Base-by-base conservation (phyloP, 257 asterid genomes). In the Phtheirospermum japonicum region DNA sequence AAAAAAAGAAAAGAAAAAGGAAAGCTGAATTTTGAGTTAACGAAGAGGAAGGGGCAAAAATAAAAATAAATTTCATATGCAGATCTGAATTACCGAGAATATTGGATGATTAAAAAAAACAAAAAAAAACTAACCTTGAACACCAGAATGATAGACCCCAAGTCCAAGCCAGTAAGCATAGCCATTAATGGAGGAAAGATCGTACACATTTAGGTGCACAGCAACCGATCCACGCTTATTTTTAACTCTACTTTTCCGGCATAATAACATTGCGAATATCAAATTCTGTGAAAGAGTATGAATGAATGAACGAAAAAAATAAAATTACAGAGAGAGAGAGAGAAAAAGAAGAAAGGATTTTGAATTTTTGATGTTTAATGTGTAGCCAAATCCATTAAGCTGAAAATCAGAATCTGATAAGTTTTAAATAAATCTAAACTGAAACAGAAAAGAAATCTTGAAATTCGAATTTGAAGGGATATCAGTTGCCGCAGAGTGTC, bases 91-190 rank as follows among this genome's bases (percentile, higher is more conserved):
- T 1, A 23, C 1, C 1, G 3, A 23, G 28, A 36, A n/a, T n/a
- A n/a, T n/a, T n/a, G n/a, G n/a, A n/a, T n/a, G n/a, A n/a, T n/a
- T n/a, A n/a, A 36, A 5, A 46, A n/a, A 46, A 46, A 46, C 2
- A 16, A 8, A 6, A n/a, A 37, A 2, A 19, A 17, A 48, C 4
- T 9, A 20, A 86, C 97, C 95, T 89, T 89, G 85, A 76, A 89
- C 83, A 4, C 91, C 97, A 37, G 97, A 89, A 77, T 89, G 97
- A 73, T 79, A 89, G 55, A 77, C 95, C 12, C 95, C 97, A 13
- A 89, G 94, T 26, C 97, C 97, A 19, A 89, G 61, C 97, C 97
- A 89, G 42, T 86, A 86, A 67, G 95, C 97, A 50, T 84, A 89
- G 48, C 90, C 89, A 55, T 88, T 88, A 28, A 85, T 79, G 26